A percentile compares a stretch with the other conserved stretches of the same genome.
Evolutionary conservation across 2,329 filamentous ascomycete species (phyloP).

Genomic region (Pseudofabraea citricarpa): DNA sequence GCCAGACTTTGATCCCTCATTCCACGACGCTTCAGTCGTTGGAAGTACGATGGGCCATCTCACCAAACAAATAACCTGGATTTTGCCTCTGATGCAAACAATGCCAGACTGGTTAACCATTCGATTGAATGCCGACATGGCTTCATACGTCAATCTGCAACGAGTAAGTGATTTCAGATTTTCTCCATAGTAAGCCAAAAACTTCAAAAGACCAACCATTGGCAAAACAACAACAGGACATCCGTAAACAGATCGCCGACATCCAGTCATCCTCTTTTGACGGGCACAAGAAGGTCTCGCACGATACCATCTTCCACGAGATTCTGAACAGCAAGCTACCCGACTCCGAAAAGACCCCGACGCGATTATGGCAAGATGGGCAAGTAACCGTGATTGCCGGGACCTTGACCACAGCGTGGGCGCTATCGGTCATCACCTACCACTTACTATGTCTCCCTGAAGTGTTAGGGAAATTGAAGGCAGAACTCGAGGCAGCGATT

Average conservation of each 20-base stretch:
- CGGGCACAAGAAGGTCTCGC: not conserved
- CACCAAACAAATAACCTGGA: not conserved
- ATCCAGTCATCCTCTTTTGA: not conserved
- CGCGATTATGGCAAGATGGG: conserved; percentile 25
- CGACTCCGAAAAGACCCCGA: conserved; percentile 23
- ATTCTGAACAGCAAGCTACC: conserved; percentile 20
- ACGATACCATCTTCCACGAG: conserved; percentile 10
- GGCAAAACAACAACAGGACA: not conserved
- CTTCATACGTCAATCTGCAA: not conserved
- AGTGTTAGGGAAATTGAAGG: conserved; percentile 25
- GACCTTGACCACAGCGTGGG: conserved; percentile 31
- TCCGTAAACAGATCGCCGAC: conserved; percentile 3
- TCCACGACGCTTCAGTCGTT: conserved; percentile 1
- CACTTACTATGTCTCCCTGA: conserved; percentile 29
- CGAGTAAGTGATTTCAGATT: not conserved
- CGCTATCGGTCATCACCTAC: conserved; percentile 30
- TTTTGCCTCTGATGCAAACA: not conserved
- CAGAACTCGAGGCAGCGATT: conserved; percentile 27
- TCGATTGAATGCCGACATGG: not conserved
- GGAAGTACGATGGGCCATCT: not conserved
- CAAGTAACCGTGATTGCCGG: conserved; percentile 23
- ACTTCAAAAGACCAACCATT: not conserved
- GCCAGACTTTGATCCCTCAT: conserved; percentile 8
- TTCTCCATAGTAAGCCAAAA: too few relatives aligned
- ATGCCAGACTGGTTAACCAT: not conserved